phyloP scores from a whole-genome alignment of 208 protist genomes.

The Phytomonas francai region DNA sequence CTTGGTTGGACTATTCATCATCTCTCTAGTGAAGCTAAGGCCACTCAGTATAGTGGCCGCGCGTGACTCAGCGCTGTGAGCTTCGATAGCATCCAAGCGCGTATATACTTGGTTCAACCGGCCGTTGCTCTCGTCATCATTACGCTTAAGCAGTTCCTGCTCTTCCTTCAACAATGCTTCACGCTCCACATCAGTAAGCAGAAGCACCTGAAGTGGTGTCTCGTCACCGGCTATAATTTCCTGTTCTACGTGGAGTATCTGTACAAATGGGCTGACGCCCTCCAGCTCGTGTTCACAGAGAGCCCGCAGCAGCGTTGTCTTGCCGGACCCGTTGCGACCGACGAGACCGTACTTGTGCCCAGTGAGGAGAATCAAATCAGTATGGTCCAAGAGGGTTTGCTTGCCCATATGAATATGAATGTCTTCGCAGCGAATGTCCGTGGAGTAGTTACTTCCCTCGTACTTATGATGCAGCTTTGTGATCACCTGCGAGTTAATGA shows the following conservation, averaged over 20 bases:
- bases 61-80: slow-evolving; percentile 89
- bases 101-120: slow-evolving; percentile 93
- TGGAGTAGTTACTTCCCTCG: slow-evolving; percentile 66
- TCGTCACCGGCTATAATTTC: slow-evolving; percentile 86
- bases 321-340: slow-evolving; percentile 92
- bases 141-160: slow-evolving; percentile 80
- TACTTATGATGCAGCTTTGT: slow-evolving; percentile 84
- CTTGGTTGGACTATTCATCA: slow-evolving; percentile 88
- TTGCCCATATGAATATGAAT: slow-evolving; percentile 90
- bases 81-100: slow-evolving; percentile 92
- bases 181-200: slow-evolving; percentile 90
- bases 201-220: slow-evolving; percentile 86
- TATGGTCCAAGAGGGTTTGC: slow-evolving; percentile 71
- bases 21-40: slow-evolving; percentile 92
- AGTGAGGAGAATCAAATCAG: slow-evolving; percentile 70
- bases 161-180: slow-evolving; percentile 87
- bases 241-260: slow-evolving; percentile 98
- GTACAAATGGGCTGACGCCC: slow-evolving; percentile 93
- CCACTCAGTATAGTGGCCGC: slow-evolving; percentile 85
- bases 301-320: slow-evolving; percentile 93
- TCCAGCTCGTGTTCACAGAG: slow-evolving; percentile 90
- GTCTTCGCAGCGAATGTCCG: slow-evolving; percentile 79
- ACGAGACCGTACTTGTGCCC: slow-evolving; percentile 95
- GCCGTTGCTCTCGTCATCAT: slow-evolving; percentile 60
- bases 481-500: slow-evolving; percentile 60